These are phyloP conservation scores for Pterulicium gracile DNA, from an alignment of 1,284 basidiomycete genomes.

Conservation along the genomic window DNA sequence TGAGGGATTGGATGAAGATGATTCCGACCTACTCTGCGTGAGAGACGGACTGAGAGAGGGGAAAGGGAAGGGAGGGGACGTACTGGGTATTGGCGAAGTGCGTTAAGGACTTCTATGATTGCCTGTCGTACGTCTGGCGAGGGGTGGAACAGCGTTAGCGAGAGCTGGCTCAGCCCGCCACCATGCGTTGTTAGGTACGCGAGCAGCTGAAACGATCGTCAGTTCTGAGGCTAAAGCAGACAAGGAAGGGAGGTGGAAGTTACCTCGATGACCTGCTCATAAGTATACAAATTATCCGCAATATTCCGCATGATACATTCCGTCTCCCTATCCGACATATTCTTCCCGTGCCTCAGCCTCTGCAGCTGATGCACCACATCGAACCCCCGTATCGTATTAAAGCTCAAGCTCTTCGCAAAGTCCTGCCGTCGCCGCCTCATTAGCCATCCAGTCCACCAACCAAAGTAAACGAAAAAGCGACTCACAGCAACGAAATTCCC, in stretches of 20 bases:
- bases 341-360: conserved; percentile 52
- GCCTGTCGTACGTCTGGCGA: conserved; percentile 62
- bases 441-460: no score
- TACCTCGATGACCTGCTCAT: conserved; percentile 82
- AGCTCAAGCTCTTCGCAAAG: conserved; percentile 32
- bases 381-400: conserved; percentile 45
- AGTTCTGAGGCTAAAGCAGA: no score
- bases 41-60: conserved; percentile 6
- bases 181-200: conserved; percentile 67
- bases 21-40: conserved; percentile 72
- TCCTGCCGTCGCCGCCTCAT: no score
- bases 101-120: conserved; percentile 77
- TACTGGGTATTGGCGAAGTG: conserved; percentile 68
- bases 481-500: conserved; percentile 46
- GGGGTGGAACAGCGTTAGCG: conserved; percentile 87
- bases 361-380: conserved; percentile 68
- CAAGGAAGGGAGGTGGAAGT: conserved; percentile 14
- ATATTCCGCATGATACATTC: conserved; percentile 70
- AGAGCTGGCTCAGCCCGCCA: conserved; percentile 60
- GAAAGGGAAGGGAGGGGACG: conserved; percentile 17
- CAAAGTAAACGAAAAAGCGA: conserved; percentile 9
- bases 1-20: conserved; percentile 75
- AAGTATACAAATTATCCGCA: conserved; percentile 56
- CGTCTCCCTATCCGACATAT: conserved; percentile 54
- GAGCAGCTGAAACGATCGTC: conserved; percentile 48